phyloP scores from a whole-genome alignment of 176 grass and related monocot genomes.

The Carex parvula region DNA sequence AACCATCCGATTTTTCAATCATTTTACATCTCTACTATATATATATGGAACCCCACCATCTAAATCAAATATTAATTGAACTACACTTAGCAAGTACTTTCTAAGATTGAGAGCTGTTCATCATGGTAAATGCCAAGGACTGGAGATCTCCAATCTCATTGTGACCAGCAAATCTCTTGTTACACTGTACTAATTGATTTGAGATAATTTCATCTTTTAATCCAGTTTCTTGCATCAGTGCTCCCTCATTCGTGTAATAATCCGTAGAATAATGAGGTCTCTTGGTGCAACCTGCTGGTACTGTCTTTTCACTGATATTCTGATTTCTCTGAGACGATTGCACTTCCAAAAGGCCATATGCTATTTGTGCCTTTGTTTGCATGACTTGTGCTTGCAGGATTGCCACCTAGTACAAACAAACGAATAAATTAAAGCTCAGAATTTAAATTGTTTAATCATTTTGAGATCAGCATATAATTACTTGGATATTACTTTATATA shows the following conservation, averaged over 20 bases:
- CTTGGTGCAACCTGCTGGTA: slow-evolving; percentile 26
- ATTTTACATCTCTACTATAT: neutral
- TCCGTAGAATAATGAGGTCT: slow-evolving; percentile 29
- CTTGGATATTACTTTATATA: neutral
- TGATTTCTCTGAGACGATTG: slow-evolving; percentile 50
- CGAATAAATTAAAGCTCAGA: neutral
- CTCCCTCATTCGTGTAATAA: slow-evolving; percentile 15
- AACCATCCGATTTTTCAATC: neutral
- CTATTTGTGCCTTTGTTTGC: slow-evolving; percentile 75
- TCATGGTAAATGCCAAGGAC: slow-evolving; percentile 75
- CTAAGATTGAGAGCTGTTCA: slow-evolving; percentile 56
- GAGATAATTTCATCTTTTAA: slow-evolving; percentile 41
- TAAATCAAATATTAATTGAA: neutral
- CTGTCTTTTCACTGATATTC: slow-evolving; percentile 17
- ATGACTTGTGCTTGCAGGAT: slow-evolving; percentile 89
- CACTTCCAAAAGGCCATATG: slow-evolving; percentile 36
- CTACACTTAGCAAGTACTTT: neutral
- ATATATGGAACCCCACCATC: neutral
- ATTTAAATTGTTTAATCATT: neutral
- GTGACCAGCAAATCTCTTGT: slow-evolving; percentile 41
- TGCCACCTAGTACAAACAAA: slow-evolving; percentile 45
- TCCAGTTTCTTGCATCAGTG: slow-evolving; percentile 35
- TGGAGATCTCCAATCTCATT: slow-evolving; percentile 64
- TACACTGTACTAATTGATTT: slow-evolving; percentile 43
- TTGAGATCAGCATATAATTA: slow-evolving; percentile 8